Conservation (phyloP, 306 rosid species). For the Mimosa pudica region DNA sequence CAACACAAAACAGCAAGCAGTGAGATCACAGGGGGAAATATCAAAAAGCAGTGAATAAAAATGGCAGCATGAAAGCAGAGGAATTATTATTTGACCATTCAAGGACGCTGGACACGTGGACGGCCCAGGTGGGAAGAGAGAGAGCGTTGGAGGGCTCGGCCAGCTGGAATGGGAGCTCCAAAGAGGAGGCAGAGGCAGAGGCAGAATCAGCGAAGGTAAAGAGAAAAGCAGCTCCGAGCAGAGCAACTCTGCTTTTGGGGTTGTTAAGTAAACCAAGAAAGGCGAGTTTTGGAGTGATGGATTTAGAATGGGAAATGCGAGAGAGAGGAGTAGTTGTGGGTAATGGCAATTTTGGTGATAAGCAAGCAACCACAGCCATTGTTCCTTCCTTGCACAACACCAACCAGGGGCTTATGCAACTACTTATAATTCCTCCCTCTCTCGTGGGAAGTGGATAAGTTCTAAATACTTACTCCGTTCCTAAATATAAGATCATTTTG, state of each 20-base stretch:
- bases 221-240: slow-evolving; percentile 54
- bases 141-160: slow-evolving; percentile 89
- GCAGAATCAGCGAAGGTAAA: slow-evolving; percentile 55
- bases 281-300: slow-evolving; percentile 7
- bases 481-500: too few species aligned
- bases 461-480: too few species aligned
- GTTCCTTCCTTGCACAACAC: neutral
- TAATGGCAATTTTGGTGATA: slow-evolving; percentile 37
- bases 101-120: slow-evolving; percentile 86
- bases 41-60: too few species aligned
- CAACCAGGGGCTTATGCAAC: too few species aligned
- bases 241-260: slow-evolving; percentile 37
- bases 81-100: slow-evolving; percentile 57
- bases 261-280: slow-evolving; percentile 13
- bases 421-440: too few species aligned
- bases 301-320: slow-evolving; percentile 22
- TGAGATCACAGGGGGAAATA: neutral
- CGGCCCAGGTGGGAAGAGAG: slow-evolving; percentile 94
- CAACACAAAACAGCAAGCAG: slow-evolving; percentile 2
- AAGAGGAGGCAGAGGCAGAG: slow-evolving; percentile 55
- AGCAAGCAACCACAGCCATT: slow-evolving; percentile 47
- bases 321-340: neutral
- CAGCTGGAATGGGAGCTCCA: slow-evolving; percentile 50
- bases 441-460: too few species aligned
- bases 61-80: too few species aligned